Base-by-base conservation (phyloP, 306 rosid species). In the Geum urbanum region DNA sequence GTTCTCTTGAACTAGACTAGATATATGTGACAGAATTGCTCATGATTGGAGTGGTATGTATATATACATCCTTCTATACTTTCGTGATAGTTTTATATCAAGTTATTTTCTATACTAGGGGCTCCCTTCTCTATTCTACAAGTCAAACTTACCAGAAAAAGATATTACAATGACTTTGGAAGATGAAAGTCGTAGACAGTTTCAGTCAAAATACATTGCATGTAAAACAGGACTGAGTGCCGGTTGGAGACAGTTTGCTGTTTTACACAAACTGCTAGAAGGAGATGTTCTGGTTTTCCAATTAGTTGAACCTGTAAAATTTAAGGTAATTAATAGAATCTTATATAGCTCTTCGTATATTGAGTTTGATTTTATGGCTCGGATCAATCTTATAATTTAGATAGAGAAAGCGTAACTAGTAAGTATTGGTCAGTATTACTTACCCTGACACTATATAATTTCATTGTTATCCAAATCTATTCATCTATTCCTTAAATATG, bases 231-330 rank as follows among this genome's bases (percentile, higher is more conserved):
- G 98, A 62, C 70, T 92, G 52, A 85, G 98, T 66, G 86, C 98
- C 78, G 96, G 98, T 56, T 92, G 98, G 98, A 90, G 98, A 76
- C 98, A 90, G 76, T 92, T 90, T 78, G 84, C 92, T 70, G 96
- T 76, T 69, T 83, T 81, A 18, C 96, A 92, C 82, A 90, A 85
- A 70, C 79, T 92, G 78, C 77, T 83, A 6, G 96, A 90, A 83
- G 98, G 98, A 53, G 96, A 92, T 85, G 96, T 80, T 44, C 63
- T 90, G 62, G 88, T 88, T 58, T 92, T 92, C 83, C 98, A 92
- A 64, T 87, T 92, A 75, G 89, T 92, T 48, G 88, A 83, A 72
- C 89, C 96, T 61, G 76, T 84, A 45, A 92, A 82, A 81, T 92
- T 92, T 78, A 86, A 88, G 96, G 98, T 90, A 70, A 74, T 70